Base-by-base conservation (phyloP, 129 eudicot genomes). In the Helichrysum umbraculigerum region DNA sequence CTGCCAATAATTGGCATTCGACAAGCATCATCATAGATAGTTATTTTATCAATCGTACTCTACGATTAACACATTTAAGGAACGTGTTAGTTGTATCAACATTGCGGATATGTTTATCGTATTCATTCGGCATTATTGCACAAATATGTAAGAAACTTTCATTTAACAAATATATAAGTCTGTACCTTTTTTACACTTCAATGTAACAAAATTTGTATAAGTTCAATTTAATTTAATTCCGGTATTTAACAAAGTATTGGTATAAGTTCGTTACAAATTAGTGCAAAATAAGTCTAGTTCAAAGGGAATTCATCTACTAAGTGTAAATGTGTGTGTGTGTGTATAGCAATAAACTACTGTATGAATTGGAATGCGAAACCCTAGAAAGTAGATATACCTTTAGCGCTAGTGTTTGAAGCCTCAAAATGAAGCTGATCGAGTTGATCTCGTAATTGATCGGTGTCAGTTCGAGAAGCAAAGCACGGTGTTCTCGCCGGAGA, bases 391-490 rank as follows among this genome's bases (percentile, higher is more conserved):
- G 50, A 51, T 12, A 6, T 22, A 47, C 59, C 11, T 33, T 41
- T n/a, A 65, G 71, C 75, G 70, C 84, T 70, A 12, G 91, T 77
- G 76, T 7, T 32, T 54, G 76, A 54, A 17, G 88, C 94, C 68
- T 86, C 90, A 72, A 63, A 83, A 41, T 86, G 88, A 73, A 88
- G 88, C 39, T 69, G 80, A 54, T 88, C 87, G 22, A 88, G 90
- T 74, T 88, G 90, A 50, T 70, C 73, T 57, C 90, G 87, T 44
- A 88, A 80, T 19, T 81, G 85, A 14, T 86, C 81, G 12, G 85
- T 22, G 59, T 85, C 84, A 71, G 70, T 33, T 21, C 74, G 77
- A 35, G 86, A 81, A 68, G 87, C 86, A 28, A 78, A 44, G 76
- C 89, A 88, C 34, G 71, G 32, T 17, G 81, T 78, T 69, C 73